Conservation (phyloP, 371 early-diverging fungal genomes). For the Actinomortierella wolfii region DNA sequence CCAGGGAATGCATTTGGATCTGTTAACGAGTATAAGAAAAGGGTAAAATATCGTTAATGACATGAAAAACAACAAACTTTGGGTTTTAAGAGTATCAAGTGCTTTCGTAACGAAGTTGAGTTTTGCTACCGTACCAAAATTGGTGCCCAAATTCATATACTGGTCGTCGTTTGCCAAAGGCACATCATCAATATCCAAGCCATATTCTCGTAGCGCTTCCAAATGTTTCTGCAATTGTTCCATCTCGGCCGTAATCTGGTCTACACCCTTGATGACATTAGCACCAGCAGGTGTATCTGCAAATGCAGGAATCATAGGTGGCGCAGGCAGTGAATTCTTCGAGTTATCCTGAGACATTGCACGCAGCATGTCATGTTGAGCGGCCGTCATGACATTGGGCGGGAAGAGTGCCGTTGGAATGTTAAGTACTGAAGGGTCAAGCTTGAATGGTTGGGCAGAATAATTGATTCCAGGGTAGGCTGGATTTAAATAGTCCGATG, state of each 20-base stretch:
- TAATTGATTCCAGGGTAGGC: constrained; percentile 15
- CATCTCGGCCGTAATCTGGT: constrained; percentile 26
- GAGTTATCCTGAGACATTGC: constrained; percentile 14
- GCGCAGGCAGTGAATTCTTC: constrained; percentile 12
- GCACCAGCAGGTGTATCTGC: constrained; percentile 21
- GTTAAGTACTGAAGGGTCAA: constrained; percentile 10
- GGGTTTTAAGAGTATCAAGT: too few relatives aligned
- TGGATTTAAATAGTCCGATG: constrained; percentile 22
- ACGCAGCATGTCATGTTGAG: constrained; percentile 22
- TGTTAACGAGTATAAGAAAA: too few relatives aligned
- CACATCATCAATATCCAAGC: constrained; percentile 14
- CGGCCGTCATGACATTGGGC: constrained; percentile 14
- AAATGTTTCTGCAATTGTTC: constrained; percentile 26
- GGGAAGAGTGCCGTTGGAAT: constrained; percentile 21
- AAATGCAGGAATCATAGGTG: constrained; percentile 16
- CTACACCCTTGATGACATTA: constrained; percentile 18
- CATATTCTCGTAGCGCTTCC: constrained; percentile 21
- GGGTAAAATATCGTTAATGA: too few relatives aligned
- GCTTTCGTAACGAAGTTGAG: too few relatives aligned
- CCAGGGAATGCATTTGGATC: too few relatives aligned
- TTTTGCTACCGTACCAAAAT: too few relatives aligned
- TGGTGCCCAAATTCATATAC: too few relatives aligned
- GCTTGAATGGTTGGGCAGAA: constrained; percentile 11
- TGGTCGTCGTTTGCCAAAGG: constrained; percentile 11
- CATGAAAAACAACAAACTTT: too few relatives aligned